Evolutionary conservation across 352 stramenopile genomes (phyloP).

Genomic region (Pythium volutum): DNA sequence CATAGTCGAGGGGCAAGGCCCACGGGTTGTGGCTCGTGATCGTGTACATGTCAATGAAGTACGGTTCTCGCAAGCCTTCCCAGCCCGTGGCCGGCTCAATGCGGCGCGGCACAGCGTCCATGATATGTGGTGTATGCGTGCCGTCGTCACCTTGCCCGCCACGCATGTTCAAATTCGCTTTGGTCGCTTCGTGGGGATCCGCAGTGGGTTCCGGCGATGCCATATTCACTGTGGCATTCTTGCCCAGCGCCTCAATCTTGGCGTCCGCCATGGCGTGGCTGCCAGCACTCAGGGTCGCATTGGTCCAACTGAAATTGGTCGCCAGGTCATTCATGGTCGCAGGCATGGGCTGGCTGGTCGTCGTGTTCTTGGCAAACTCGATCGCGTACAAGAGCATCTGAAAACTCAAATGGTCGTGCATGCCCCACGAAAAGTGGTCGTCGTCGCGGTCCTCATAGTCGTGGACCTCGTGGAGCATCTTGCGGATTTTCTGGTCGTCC

Average conservation of each 20-base stretch:
- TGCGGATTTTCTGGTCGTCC: conserved; percentile 58
- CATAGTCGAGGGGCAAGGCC: conserved; percentile 46
- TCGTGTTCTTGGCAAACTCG: conserved; percentile 33
- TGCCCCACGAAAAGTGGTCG: conserved; percentile 66
- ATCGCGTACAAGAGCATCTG: conserved; percentile 69
- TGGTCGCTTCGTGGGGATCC: background rate
- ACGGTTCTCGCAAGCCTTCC: conserved; percentile 61
- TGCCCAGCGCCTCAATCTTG: background rate
- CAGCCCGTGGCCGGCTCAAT: conserved; percentile 26
- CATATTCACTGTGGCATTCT: background rate
- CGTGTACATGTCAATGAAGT: conserved; percentile 80
- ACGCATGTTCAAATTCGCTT: background rate
- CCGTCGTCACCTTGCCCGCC: background rate
- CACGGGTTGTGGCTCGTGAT: conserved; percentile 74
- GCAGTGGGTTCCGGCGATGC: background rate
- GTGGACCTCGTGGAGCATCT: conserved; percentile 57
- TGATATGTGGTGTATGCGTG: background rate
- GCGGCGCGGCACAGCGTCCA: background rate
- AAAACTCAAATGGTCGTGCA: conserved; percentile 72
- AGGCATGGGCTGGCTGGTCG: background rate
- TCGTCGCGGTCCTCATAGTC: conserved; percentile 56
- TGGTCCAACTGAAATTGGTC: background rate
- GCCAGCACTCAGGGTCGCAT: background rate
- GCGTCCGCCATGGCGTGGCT: background rate
- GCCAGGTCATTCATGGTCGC: background rate